phyloP scores from a whole-genome alignment of 176 grass and related monocot species.

The Oryza meridionalis region DNA sequence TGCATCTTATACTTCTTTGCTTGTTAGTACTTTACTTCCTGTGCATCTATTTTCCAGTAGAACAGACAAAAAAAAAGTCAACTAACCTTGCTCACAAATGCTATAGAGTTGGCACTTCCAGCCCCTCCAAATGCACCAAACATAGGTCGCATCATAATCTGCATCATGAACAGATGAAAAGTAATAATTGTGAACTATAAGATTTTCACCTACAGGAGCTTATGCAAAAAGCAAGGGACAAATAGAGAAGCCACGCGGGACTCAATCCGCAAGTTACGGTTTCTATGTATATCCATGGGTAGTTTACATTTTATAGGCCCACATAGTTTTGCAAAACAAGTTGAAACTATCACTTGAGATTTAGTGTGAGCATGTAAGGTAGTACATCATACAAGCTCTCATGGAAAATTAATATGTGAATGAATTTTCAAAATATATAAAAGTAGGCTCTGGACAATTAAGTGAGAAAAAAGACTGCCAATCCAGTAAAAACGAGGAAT shows the following conservation, averaged over 20 bases:
- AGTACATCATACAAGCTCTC: not conserved
- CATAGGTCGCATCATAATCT: slow-evolving; percentile 97
- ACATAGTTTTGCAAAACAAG: slow-evolving; percentile 16
- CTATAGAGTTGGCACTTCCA: slow-evolving; percentile 83
- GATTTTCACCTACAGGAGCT: not conserved
- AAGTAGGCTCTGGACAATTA: not conserved
- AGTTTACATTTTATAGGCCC: not conserved
- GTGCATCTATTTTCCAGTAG: slow-evolving; percentile 22
- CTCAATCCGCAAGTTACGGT: not conserved
- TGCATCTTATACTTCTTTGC: not conserved
- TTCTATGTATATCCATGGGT: not conserved
- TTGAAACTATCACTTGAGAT: not conserved
- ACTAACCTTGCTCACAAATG: slow-evolving; percentile 95
- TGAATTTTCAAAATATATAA: not conserved
- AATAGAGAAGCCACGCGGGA: not conserved
- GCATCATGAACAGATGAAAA: slow-evolving; percentile 42
- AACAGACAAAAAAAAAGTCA: slow-evolving; percentile 20
- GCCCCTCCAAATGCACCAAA: slow-evolving; percentile 93
- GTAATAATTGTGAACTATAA: not conserved
- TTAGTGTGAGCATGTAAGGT: not conserved
- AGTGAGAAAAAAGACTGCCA: not conserved
- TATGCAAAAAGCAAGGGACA: not conserved
- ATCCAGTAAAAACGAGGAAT: too few species aligned
- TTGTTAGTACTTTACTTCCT: not conserved
- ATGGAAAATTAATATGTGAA: not conserved